Conservation (phyloP, 192 early-diverging fungal genomes). For the Dissophora globulifera region DNA sequence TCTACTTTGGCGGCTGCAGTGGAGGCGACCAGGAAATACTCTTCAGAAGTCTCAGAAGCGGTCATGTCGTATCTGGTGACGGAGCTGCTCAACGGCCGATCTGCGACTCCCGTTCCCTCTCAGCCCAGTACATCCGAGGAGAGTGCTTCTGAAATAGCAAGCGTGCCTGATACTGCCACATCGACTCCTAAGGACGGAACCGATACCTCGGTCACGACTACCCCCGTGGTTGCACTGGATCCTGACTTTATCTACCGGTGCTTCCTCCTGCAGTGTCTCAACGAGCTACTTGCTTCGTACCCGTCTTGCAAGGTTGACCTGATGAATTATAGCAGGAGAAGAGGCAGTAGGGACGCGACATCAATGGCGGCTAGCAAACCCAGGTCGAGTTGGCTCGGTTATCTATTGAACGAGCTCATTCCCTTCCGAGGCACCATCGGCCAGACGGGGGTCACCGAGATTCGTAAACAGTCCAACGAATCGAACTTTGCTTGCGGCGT, state of each 20-base stretch:
- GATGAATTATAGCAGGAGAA: slow-evolving; percentile 66
- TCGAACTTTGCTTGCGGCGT: slow-evolving; percentile 76
- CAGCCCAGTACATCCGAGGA: neutral
- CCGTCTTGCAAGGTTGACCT: slow-evolving; percentile 80
- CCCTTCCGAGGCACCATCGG: slow-evolving; percentile 59
- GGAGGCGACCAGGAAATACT: slow-evolving; percentile 51
- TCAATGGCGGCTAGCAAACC: slow-evolving; percentile 42
- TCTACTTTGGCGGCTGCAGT: no score
- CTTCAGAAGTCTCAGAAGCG: slow-evolving; percentile 60
- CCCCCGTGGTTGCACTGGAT: slow-evolving; percentile 4
- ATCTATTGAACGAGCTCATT: slow-evolving; percentile 75
- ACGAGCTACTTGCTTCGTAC: slow-evolving; percentile 89
- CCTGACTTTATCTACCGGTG: slow-evolving; percentile 54
- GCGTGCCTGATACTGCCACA: neutral
- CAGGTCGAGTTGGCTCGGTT: slow-evolving; percentile 65
- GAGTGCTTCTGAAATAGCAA: neutral
- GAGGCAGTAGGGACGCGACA: slow-evolving; percentile 58
- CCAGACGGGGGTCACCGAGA: slow-evolving; percentile 54
- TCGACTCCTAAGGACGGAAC: neutral
- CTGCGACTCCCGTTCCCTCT: neutral
- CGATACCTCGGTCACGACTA: neutral
- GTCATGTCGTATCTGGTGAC: slow-evolving; percentile 64
- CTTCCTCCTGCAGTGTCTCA: slow-evolving; percentile 86
- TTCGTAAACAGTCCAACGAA: slow-evolving; percentile 66
- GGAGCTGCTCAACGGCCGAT: slow-evolving; percentile 58